Percentiles rank a stretch among this genome's conserved stretches.
Conservation (phyloP, 352 stramenopile species). For the Globisporangium alternatum region DNA sequence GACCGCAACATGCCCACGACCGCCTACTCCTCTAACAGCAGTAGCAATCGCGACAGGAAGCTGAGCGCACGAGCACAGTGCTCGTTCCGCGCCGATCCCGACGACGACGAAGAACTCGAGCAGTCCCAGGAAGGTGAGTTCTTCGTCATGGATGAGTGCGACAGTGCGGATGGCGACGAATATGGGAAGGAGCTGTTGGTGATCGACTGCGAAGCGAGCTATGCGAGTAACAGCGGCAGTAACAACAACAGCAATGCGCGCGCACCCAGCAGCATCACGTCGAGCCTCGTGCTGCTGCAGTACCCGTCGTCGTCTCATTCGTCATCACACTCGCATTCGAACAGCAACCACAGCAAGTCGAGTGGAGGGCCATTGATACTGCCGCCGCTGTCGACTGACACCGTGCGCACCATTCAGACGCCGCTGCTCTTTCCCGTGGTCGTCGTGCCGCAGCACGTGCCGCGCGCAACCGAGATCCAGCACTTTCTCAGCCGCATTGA, state of each 20-base stretch:
- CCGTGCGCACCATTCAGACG: conserved; percentile 24
- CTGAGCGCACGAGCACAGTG: too few relatives aligned
- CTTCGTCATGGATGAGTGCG: background rate
- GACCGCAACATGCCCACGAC: too few relatives aligned
- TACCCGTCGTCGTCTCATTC: conserved; percentile 4
- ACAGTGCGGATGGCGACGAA: too few relatives aligned
- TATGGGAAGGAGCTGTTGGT: background rate
- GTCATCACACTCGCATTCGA: background rate
- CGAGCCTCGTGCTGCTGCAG: conserved; percentile 11
- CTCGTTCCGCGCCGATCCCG: too few relatives aligned
- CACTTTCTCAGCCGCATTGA: conserved; percentile 59
- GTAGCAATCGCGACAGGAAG: too few relatives aligned
- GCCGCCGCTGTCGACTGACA: conserved; percentile 23
- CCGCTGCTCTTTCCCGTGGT: conserved; percentile 42
- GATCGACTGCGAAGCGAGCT: background rate
- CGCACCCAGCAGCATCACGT: background rate
- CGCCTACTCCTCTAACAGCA: too few relatives aligned
- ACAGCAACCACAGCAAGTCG: background rate
- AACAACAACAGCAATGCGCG: too few relatives aligned
- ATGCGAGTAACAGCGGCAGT: too few relatives aligned
- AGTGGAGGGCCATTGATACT: too few relatives aligned
- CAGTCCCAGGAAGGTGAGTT: background rate
- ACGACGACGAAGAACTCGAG: too few relatives aligned
- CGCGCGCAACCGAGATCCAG: conserved; percentile 52
- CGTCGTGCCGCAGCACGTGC: conserved; percentile 46